Percentiles rank a stretch among this genome's conserved stretches.
These are phyloP conservation scores for Clonostachys sp. DNA, from an alignment of 2,329 filamentous ascomycete genomes.

Conservation along the genomic window DNA sequence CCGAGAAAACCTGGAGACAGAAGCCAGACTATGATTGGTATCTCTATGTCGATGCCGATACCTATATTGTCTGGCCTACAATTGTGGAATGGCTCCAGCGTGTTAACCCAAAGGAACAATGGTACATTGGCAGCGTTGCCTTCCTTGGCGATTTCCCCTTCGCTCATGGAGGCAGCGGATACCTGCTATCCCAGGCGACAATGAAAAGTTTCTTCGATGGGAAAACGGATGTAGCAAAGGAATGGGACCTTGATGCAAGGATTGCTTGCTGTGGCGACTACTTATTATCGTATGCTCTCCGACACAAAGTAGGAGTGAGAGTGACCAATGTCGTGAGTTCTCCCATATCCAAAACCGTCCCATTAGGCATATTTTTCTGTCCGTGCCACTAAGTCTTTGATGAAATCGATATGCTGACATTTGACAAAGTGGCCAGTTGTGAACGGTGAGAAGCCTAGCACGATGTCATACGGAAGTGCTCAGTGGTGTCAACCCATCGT, in stretches of 20 bases:
- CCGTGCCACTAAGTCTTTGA: too few relatives aligned
- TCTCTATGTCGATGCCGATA: constrained; percentile 54
- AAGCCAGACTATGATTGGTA: constrained; percentile 53
- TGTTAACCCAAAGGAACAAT: constrained; percentile 33
- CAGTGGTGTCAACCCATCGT: constrained; percentile 52
- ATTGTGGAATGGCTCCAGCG: constrained; percentile 40
- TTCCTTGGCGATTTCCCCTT: constrained; percentile 37
- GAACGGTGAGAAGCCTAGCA: constrained; percentile 50
- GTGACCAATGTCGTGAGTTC: constrained; percentile 35
- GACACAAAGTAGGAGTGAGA: constrained; percentile 31
- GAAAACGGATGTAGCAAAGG: constrained; percentile 34
- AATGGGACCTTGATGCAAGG: constrained; percentile 35
- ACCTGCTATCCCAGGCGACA: constrained; percentile 44
- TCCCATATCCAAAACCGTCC: background rate
- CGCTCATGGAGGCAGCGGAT: constrained; percentile 53
- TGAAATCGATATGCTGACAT: constrained; percentile 3
- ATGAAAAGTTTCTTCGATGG: constrained; percentile 40
- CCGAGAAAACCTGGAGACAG: constrained; percentile 45
- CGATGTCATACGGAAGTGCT: constrained; percentile 36
- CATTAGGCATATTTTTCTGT: too few relatives aligned
- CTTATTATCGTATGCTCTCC: constrained; percentile 39
- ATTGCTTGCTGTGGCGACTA: constrained; percentile 47
- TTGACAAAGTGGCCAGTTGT: constrained; percentile 41
- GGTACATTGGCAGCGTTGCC: constrained; percentile 46
- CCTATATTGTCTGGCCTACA: constrained; percentile 50